Evolutionary conservation across 164 flowering plant species (phyloP).

Genomic region (Magnolia sinica): DNA sequence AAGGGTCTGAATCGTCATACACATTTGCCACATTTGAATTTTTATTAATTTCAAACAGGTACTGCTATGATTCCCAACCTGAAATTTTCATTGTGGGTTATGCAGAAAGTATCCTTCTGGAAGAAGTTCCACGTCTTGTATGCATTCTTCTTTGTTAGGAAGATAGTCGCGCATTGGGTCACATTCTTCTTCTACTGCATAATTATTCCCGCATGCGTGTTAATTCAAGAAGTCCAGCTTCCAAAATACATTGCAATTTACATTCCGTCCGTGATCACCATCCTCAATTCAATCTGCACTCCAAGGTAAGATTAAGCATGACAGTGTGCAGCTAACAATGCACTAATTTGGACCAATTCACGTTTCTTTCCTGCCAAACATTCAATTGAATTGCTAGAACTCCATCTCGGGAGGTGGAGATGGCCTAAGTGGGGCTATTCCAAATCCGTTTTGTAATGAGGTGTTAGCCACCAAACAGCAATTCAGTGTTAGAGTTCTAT

Average conservation of each 20-base stretch:
- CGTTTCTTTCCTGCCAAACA: no score
- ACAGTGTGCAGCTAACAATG: not conserved
- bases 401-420: no score
- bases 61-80: not conserved
- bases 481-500: no score
- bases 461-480: no score
- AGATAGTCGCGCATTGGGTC: slow-evolving; percentile 65
- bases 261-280: slow-evolving; percentile 56
- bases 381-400: no score
- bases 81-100: not conserved
- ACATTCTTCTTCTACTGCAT: slow-evolving; percentile 76
- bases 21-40: not conserved
- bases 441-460: no score
- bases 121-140: slow-evolving; percentile 67
- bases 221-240: slow-evolving; percentile 56
- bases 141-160: slow-evolving; percentile 68
- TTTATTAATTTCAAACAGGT: not conserved
- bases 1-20: no score
- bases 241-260: slow-evolving; percentile 53
- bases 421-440: no score
- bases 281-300: slow-evolving; percentile 61
- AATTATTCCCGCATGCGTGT: slow-evolving; percentile 46
- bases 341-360: no score
- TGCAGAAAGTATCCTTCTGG: slow-evolving; percentile 67
- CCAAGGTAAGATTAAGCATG: slow-evolving; percentile 36